Base-by-base conservation (phyloP, 2,329 filamentous ascomycete genomes). In the Aspergillus glaucus region DNA sequence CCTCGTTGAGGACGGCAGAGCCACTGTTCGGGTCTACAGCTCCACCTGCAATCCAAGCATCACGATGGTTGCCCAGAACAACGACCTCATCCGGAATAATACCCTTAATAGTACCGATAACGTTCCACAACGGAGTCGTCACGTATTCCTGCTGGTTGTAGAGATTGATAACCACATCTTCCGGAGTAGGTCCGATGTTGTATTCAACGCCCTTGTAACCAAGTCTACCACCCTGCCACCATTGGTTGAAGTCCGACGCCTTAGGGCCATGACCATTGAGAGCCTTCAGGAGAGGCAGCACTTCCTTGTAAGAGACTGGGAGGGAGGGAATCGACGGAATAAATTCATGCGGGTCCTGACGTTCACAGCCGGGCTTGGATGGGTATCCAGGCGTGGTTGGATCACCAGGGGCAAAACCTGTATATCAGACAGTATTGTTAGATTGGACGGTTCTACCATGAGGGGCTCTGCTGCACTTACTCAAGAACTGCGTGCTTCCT, bases 331-430 rank as follows among this genome's bases (percentile, higher is more conserved):
- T 97, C 3, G 80, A 83, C 0, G 93, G 88, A 28, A 86, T 93
- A 6, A 80, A 79, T 24, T 79, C 75, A 17, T 88, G 77, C 0
- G 85, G 81, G 6, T 88, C 81, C 50, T 82, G 76, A 21, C 92
- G 85, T 32, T 88, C 87, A 21, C 78, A 87, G n/a, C 86, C 92
- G 4, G 91, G 92, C 66, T 92, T 92, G 0, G 90, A 95, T 6
- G 92, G 87, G 62, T 95, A 96, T 9, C 93, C 93, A 15, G 90
- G 89, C 0, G 93, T 97, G 0, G 93, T 95, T 44, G 92, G 92
- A 62, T 97, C 82, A 47, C 82, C 82, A 17, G 81, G 80, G 42
- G 76, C 75, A 36, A 80, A 72, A 55, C 78, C 79, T 81, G 50
- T 32, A 36, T 50, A 17, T 30, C 26, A 46, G 36, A 1, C 1